Base-by-base conservation (phyloP, 192 early-diverging fungal species). In the Coemansia sp. region DNA sequence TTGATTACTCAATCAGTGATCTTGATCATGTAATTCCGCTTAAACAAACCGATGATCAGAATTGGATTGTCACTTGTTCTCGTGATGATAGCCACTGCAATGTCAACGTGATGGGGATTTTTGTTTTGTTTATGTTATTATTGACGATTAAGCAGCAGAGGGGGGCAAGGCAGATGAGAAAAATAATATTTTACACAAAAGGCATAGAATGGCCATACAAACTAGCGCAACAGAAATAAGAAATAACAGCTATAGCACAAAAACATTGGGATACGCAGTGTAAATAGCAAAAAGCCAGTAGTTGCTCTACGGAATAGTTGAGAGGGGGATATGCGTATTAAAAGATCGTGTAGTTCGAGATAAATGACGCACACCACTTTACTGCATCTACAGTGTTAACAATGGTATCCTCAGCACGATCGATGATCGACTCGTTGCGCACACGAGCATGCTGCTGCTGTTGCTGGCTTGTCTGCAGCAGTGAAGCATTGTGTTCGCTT, bases 361-460 rank as follows among this genome's bases (percentile, higher is more conserved):
- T 84, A 66, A 84, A 84, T 61, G 81, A 84, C 7, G 81, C 81
- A 52, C 81, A 84, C 81, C 81, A 84, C 45, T 84, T 84, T 44
- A 84, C 77, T 6, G 81, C 81, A 73, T 84, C 81, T 9, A 84
- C 81, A 3, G 81, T 84, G 61, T 84, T 84, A 50, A 84, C 77
- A 32, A 84, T 75, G 5, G 76, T 84, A 42, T 84, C 81, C 39
- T 84, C 81, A 1, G 81, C 81, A 21, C 75, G 73, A 54, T 84
- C 81, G 40, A 84, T 77, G 16, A 84, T 70, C 42, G 81, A 84
- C 6, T 84, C 81, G 65, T 76, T 76, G 49, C 77, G 81, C 10
- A 16, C 52, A 26, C 63, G 66, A 7, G 37, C 43, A 26, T 50
- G 75, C 56, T 42, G 69, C 54, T 52, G 52, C n/a, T 53, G 54